Percentiles rank a stretch among this genome's conserved stretches.
Conservation (phyloP, 345 rosid species). For the Salix brachista region DNA sequence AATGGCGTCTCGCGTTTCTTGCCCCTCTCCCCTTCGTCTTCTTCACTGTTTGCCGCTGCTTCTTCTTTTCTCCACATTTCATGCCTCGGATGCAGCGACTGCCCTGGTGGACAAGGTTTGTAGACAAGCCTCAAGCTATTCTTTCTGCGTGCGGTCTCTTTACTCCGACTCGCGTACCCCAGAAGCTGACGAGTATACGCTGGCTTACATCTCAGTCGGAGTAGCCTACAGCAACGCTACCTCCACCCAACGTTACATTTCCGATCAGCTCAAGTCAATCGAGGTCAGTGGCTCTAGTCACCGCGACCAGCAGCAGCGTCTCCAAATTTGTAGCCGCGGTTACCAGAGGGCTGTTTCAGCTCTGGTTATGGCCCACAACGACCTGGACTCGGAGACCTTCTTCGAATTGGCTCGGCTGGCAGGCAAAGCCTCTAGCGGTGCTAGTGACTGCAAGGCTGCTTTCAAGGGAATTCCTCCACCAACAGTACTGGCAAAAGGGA, state of each 20-base stretch:
- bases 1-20: neutral
- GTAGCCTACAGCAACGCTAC: conserved; percentile 34
- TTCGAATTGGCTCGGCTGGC: conserved; percentile 22
- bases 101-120: conserved; percentile 31
- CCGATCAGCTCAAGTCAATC: conserved; percentile 1
- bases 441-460: conserved; percentile 22
- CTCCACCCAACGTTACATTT: conserved; percentile 23
- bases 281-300: neutral
- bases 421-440: conserved; percentile 9
- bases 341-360: conserved; percentile 23
- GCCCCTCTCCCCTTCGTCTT: neutral
- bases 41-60: neutral
- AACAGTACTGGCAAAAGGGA: conserved; percentile 12
- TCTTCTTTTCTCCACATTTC: neutral
- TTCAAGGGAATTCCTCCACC: conserved; percentile 10
- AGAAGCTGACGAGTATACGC: conserved; percentile 26
- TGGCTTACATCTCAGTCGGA: conserved; percentile 39
- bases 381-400: conserved; percentile 42
- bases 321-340: conserved; percentile 15
- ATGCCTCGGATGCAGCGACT: neutral
- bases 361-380: conserved; percentile 26
- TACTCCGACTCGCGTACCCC: conserved; percentile 41
- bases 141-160: conserved; percentile 34
- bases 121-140: conserved; percentile 20
- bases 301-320: conserved; percentile 5